Evolutionary conservation across 2,329 filamentous ascomycete genomes (phyloP).

Genomic region (Colletotrichum neosansevieriae): DNA sequence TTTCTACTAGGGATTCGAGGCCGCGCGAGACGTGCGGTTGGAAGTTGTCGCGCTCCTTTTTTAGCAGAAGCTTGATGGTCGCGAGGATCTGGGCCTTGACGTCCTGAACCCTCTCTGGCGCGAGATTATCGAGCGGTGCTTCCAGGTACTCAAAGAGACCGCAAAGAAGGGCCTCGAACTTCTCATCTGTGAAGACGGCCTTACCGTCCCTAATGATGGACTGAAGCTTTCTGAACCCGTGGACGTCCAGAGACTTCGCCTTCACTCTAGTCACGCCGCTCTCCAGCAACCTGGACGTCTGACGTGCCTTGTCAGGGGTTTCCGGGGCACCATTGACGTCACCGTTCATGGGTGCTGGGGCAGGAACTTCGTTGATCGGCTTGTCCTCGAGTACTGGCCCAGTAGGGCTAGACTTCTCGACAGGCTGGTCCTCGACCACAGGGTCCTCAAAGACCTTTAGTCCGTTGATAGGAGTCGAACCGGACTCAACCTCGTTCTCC

Average conservation of each 20-base stretch:
- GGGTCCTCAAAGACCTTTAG: conserved; percentile 74
- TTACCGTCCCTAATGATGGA: conserved; percentile 77
- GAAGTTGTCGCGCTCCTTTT: conserved; percentile 74
- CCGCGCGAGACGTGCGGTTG: conserved; percentile 75
- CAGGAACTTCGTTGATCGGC: conserved; percentile 69
- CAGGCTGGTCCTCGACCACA: conserved; percentile 62
- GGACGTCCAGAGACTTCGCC: conserved; percentile 79
- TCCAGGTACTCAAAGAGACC: conserved; percentile 81
- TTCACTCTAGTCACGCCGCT: conserved; percentile 82
- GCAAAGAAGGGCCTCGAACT: conserved; percentile 75
- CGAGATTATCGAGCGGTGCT: conserved; percentile 65
- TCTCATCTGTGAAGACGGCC: conserved; percentile 73
- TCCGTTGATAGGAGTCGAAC: conserved; percentile 50
- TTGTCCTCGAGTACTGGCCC: conserved; percentile 69
- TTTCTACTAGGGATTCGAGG: conserved; percentile 74
- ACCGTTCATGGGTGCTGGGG: conserved; percentile 33
- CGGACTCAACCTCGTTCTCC: conserved; percentile 36
- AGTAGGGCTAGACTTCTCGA: conserved; percentile 59
- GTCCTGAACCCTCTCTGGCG: conserved; percentile 76
- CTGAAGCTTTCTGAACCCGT: conserved; percentile 84
- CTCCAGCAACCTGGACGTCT: conserved; percentile 73
- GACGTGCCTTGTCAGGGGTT: conserved; percentile 66
- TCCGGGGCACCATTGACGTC: conserved; percentile 42
- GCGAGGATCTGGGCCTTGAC: conserved; percentile 80
- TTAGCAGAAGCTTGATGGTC: conserved; percentile 79